Evolutionary conservation across 2,329 filamentous ascomycete genomes (phyloP), one percentile per base, ranked within the genome.

Genomic region (Nemania sp.): DNA sequence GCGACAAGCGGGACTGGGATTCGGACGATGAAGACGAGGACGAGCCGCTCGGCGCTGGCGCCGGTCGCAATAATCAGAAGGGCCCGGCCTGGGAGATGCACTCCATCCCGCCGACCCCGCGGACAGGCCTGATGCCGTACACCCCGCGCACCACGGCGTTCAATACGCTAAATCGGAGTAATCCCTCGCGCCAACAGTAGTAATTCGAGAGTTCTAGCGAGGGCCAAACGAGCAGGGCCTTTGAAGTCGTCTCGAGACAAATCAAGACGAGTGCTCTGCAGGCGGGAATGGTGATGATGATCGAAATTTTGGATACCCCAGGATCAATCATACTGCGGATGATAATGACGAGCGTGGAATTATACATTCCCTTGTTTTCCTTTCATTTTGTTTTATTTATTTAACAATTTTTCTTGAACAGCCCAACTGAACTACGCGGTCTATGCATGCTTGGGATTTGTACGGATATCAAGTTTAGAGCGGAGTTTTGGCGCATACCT

Each of bases 91-190:
- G 79, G 77, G 84, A 88, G 72, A 80, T 85, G 79, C 77, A 80
- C 51, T 73, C 73, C 57, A 77, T 83, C 1, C 72, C 74, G 1
- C 60, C 61, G 24, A 72, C 72, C 17, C 71, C 70, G 23, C 62
- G 65, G 24, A 67, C 65, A 5, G 66, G 64, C 6, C 59, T 64
- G 9, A 61, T 75, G 59, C 81, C 82, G 0, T 88, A 79, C 59
- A 89, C 86, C 6, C 86, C 86, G 5, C 72, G 86, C 60, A 89
- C 86, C 14, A 78, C 82, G 68, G 86, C 86, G 1, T 89, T 89
- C 67, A 78, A 88, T 64, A 79, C 80, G 11, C 73, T 87, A 42
- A 81, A 86, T 57, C 72, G 82, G 51, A 80, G 80, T 63, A 67
- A 85, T 54, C 82, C 83, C 2, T 66, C 83, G 42, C 74, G 80